These are phyloP conservation scores for Ophiostoma sp. DNA, from an alignment of 2,329 filamentous ascomycete species.

Conservation along the genomic window DNA sequence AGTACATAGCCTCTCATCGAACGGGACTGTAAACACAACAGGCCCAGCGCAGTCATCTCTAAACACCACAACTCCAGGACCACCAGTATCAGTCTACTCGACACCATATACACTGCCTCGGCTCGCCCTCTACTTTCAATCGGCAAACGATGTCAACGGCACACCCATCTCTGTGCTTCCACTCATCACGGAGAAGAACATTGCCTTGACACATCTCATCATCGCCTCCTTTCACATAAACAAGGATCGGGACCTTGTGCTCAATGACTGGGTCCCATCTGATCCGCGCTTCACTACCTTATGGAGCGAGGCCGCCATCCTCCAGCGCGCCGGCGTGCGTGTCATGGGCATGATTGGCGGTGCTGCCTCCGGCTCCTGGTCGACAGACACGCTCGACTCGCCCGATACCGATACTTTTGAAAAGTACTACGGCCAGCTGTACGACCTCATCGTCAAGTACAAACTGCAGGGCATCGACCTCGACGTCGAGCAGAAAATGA, in stretches of 20 bases:
- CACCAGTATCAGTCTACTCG: background rate
- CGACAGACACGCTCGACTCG: constrained; percentile 46
- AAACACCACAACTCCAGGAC: background rate
- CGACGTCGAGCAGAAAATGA: constrained; percentile 69
- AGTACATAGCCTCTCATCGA: background rate
- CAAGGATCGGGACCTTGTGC: constrained; percentile 49
- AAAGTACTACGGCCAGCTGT: constrained; percentile 61
- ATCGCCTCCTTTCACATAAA: constrained; percentile 75
- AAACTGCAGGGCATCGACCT: constrained; percentile 62
- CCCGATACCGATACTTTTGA: constrained; percentile 54
- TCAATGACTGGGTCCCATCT: constrained; percentile 74
- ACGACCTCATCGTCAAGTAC: constrained; percentile 53
- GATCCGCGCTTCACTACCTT: constrained; percentile 63
- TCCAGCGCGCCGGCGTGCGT: constrained; percentile 70
- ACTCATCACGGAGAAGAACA: constrained; percentile 44
- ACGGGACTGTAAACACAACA: background rate
- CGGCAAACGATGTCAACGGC: constrained; percentile 12
- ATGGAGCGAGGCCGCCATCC: constrained; percentile 69
- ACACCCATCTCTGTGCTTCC: constrained; percentile 50
- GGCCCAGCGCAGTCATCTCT: background rate
- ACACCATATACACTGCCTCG: constrained; percentile 34
- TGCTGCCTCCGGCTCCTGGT: constrained; percentile 69
- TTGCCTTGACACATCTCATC: constrained; percentile 70
- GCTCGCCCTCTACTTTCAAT: constrained; percentile 49
- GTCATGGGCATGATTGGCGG: constrained; percentile 85